phyloP scores from a whole-genome alignment of 768 basidiomycete species.

The Tylopilus intermedius region DNA sequence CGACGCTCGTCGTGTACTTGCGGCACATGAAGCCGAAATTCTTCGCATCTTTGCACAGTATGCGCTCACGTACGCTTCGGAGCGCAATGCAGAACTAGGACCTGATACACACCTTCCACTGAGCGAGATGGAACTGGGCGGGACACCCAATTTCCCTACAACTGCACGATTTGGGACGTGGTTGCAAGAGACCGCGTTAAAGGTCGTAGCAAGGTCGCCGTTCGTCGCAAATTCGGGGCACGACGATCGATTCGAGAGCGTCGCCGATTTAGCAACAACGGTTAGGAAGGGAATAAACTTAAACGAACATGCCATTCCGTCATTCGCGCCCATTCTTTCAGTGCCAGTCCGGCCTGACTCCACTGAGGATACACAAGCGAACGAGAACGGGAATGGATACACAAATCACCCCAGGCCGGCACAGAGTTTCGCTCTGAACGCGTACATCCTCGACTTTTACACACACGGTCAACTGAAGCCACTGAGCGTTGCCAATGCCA shows the following conservation, averaged over 20 bases:
- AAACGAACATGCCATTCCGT: slow-evolving; percentile 58
- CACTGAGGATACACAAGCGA: not conserved
- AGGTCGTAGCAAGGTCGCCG: slow-evolving; percentile 44
- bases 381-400: not conserved
- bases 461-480: slow-evolving; percentile 54
- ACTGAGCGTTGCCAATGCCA: slow-evolving; percentile 49
- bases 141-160: slow-evolving; percentile 2
- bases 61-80: slow-evolving; percentile 44
- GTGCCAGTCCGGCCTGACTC: slow-evolving; percentile 15
- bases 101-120: slow-evolving; percentile 47
- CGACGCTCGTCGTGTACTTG: slow-evolving; percentile 38
- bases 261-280: slow-evolving; percentile 50
- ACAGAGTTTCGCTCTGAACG: slow-evolving; percentile 44
- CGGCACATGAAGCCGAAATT: slow-evolving; percentile 45
- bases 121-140: slow-evolving; percentile 31
- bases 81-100: slow-evolving; percentile 36
- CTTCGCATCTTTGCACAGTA: slow-evolving; percentile 53
- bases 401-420: not conserved
- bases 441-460: slow-evolving; percentile 66
- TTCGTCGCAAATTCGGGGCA: slow-evolving; percentile 71
- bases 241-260: slow-evolving; percentile 46
- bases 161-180: slow-evolving; percentile 30
- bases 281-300: slow-evolving; percentile 50
- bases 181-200: slow-evolving; percentile 37
- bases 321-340: slow-evolving; percentile 36